A percentile compares a stretch with the other conserved stretches of the same genome.
phyloP scores from a whole-genome alignment of 1,139 yeast species.

The Candida sojae region DNA sequence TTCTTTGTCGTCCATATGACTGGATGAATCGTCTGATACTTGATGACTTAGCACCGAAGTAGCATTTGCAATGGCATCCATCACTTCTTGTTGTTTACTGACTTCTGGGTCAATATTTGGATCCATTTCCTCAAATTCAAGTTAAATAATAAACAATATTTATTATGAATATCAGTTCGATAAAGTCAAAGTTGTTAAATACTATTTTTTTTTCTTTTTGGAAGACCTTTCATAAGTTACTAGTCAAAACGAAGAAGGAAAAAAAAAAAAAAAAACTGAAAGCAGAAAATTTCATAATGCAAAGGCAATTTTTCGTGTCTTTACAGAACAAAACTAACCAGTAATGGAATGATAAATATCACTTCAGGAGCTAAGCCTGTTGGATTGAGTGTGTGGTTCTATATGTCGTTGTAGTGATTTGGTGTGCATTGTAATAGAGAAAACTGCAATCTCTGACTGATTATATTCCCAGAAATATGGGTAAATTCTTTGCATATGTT shows the following conservation, averaged over 20 bases:
- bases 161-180: not conserved
- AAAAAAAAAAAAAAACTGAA: not conserved
- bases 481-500: too few relatives aligned
- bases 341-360: not conserved
- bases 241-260: not conserved
- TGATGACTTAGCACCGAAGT: not conserved
- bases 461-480: too few relatives aligned
- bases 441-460: too few relatives aligned
- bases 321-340: not conserved
- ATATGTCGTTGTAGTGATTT: too few relatives aligned
- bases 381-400: too few relatives aligned
- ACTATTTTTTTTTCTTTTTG: not conserved
- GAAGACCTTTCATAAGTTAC: not conserved
- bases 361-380: too few relatives aligned
- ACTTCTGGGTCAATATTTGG: slow-evolving; percentile 17
- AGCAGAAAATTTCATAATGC: not conserved
- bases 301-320: not conserved
- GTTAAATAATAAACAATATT: not conserved
- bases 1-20: not conserved
- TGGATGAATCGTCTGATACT: not conserved
- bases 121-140: slow-evolving; percentile 13
- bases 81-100: slow-evolving; percentile 5
- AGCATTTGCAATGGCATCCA: slow-evolving; percentile 3
- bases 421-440: too few relatives aligned
- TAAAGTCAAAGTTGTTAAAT: not conserved